These are phyloP conservation scores for Miscanthus lutarioriparius DNA, from an alignment of 176 grass and related monocot species.

Conservation along the genomic window DNA sequence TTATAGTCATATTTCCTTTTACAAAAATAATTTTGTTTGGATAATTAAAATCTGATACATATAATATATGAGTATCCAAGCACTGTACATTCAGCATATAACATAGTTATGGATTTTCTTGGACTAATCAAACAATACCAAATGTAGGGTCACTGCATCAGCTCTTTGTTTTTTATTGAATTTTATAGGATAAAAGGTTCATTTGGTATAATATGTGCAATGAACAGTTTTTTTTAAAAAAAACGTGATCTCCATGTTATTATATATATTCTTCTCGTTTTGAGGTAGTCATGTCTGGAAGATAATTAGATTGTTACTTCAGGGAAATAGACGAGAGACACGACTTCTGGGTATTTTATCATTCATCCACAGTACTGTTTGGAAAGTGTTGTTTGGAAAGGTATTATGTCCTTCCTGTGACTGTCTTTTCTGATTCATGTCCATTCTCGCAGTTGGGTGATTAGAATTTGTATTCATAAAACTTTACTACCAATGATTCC, in stretches of 20 bases:
- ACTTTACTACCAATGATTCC: not conserved
- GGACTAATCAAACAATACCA: not conserved
- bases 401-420: conserved; percentile 43
- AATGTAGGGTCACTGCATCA: not conserved
- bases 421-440: conserved; percentile 29
- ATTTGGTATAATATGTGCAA: conserved; percentile 36
- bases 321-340: conserved; percentile 98
- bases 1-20: not conserved
- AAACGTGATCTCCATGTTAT: not conserved
- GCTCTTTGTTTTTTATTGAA: not conserved
- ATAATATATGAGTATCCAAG: not conserved
- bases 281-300: not conserved
- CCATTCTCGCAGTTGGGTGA: conserved; percentile 13
- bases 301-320: conserved; percentile 34
- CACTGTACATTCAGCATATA: not conserved
- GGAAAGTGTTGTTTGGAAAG: conserved; percentile 99
- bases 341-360: conserved; percentile 83
- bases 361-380: conserved; percentile 96
- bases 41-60: not conserved
- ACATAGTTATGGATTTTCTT: not conserved
- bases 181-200: conserved; percentile 45
- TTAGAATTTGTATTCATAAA: not conserved
- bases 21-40: not conserved
- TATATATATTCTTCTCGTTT: not conserved
- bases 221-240: conserved; percentile 33